Percentiles rank a stretch among this genome's conserved stretches.
phyloP scores from a whole-genome alignment of 2,329 filamentous ascomycete species.

The Akanthomyces lecanii region DNA sequence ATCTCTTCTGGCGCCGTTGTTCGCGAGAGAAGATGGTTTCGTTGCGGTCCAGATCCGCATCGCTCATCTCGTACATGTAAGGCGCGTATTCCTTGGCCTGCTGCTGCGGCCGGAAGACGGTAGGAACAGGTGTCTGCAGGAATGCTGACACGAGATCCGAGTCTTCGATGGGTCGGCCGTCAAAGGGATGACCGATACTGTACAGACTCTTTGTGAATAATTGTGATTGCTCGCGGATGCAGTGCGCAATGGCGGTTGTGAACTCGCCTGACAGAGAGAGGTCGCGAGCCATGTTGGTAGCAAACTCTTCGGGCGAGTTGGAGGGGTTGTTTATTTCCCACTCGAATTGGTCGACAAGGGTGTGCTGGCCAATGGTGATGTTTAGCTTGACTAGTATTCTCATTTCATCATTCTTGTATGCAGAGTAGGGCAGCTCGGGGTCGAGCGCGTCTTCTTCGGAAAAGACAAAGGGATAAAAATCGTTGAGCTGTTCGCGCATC shows the following conservation, averaged over 20 bases:
- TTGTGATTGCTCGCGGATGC: conserved; percentile 92
- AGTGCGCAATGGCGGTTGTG: conserved; percentile 94
- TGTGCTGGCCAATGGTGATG: conserved; percentile 94
- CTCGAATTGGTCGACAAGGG: conserved; percentile 93
- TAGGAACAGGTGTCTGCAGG: conserved; percentile 74
- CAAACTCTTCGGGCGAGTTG: conserved; percentile 95
- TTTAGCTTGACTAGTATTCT: conserved; percentile 92
- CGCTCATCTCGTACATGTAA: conserved; percentile 89
- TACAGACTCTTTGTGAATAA: conserved; percentile 92
- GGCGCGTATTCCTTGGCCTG: conserved; percentile 92
- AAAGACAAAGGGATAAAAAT: conserved; percentile 89
- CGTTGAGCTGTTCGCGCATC: conserved; percentile 83
- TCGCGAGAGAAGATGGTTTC: conserved; percentile 92
- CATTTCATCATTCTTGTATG: conserved; percentile 99
- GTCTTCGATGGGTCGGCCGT: conserved; percentile 89
- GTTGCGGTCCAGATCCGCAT: conserved; percentile 82
- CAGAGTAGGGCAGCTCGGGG: conserved; percentile 81
- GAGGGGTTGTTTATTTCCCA: conserved; percentile 97
- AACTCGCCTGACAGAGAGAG: conserved; percentile 92
- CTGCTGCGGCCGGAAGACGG: conserved; percentile 84
- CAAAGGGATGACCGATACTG: conserved; percentile 89
- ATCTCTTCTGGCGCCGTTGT: conserved; percentile 89
- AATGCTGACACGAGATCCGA: conserved; percentile 83
- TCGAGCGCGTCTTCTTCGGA: conserved; percentile 88
- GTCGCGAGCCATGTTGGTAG: conserved; percentile 80